Base-by-base conservation (phyloP, 2,329 filamentous ascomycete species). In the Acephala macrosclerotiorum region DNA sequence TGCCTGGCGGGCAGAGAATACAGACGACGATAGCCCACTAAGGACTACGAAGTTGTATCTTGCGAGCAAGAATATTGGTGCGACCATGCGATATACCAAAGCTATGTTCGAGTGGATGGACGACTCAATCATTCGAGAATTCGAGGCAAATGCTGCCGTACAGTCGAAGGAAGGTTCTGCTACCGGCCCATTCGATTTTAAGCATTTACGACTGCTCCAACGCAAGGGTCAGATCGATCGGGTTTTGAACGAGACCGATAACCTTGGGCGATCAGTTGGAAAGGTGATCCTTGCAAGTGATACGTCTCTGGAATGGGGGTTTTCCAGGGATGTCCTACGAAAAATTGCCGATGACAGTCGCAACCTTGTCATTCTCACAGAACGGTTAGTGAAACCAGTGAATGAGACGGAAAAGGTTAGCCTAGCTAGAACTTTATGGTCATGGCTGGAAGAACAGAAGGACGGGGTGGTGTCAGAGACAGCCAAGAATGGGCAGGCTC, bases 81-180 rank as follows among this genome's bases (percentile, higher is more conserved):
- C 93, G 68, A 97, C 94, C 0, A 92, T 98, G 84, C 87, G 93
- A 60, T 93, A 97, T 71, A 92, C 95, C 29, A 87, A 94, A 71
- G 97, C 95, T 77, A 97, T 99, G 92, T 83, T 99, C 36, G 96
- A 99, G 76, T 99, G 96, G 96, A 98, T 99, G 94, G 94, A 98
- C 75, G 94, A 97, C 75, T 91, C 89, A 65, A 96, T 99, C 66
- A 91, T 97, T 49, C 89, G 94, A 62, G 95, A 98, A 73, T 96
- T 97, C 68, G 94, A 97, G 76, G 89, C 90, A 16, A 84, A 89
- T 57, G 74, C 77, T 35, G 72, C 73, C 12, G 69, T 73, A n/a
- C 78, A 80, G 58, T 66, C 75, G 8, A 80, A 78, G 65, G 81
- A 80, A 29, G 75, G 79, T 25, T 86, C 85, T 68, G 75, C 75